A percentile compares a stretch with the other conserved stretches of the same genome.
Conservation (phyloP, 2,329 filamentous ascomycete species). For the Paecilomyces formosus region DNA sequence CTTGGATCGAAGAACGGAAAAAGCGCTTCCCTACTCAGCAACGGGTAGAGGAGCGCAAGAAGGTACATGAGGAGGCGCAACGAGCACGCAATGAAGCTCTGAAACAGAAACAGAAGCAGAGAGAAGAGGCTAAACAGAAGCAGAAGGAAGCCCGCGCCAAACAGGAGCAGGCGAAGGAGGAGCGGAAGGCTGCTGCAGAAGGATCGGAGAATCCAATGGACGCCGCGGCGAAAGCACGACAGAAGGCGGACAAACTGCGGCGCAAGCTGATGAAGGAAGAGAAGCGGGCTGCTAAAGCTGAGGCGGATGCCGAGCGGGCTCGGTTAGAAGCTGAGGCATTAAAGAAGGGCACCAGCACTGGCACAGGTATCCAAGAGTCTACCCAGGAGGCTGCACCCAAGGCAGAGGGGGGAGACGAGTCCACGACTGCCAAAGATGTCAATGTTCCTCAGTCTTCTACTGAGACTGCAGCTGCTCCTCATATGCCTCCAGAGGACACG, state of each 20-base stretch:
- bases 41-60: slow-evolving; percentile 55
- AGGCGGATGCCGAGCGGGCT: slow-evolving; percentile 34
- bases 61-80: slow-evolving; percentile 58
- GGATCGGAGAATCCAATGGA: slow-evolving; percentile 19
- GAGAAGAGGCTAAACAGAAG: slow-evolving; percentile 23
- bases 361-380: neutral
- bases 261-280: slow-evolving; percentile 60
- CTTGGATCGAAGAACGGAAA: slow-evolving; percentile 74
- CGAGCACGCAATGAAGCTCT: slow-evolving; percentile 26
- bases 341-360: slow-evolving; percentile 13
- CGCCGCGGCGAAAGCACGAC: slow-evolving; percentile 28
- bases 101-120: slow-evolving; percentile 34
- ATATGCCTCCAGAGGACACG: neutral
- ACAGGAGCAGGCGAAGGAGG: slow-evolving; percentile 12
- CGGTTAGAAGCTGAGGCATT: slow-evolving; percentile 26
- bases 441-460: neutral
- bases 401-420: neutral
- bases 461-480: neutral
- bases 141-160: slow-evolving; percentile 24
- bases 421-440: neutral
- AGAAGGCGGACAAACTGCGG: slow-evolving; percentile 34
- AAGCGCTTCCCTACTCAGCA: slow-evolving; percentile 73
- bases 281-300: slow-evolving; percentile 37
- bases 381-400: neutral
- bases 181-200: slow-evolving; percentile 15